Percentiles rank a stretch among this genome's conserved stretches.
These are phyloP conservation scores for Colletotrichum filicis DNA, from an alignment of 2,329 filamentous ascomycete species.

Conservation along the genomic window DNA sequence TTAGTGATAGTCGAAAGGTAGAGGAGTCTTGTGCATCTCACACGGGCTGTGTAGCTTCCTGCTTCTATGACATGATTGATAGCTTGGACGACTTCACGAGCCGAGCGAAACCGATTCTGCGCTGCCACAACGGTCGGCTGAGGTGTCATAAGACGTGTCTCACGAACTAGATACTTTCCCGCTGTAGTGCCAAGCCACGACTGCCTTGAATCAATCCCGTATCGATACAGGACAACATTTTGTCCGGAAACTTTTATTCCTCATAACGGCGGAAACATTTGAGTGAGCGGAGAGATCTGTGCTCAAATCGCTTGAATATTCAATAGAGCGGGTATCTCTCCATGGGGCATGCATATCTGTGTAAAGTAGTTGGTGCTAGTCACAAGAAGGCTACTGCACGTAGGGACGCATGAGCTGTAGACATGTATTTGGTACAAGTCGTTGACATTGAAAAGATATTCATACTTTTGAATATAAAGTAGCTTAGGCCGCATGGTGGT, in stretches of 20 bases:
- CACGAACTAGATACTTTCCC: neutral
- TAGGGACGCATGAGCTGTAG: neutral
- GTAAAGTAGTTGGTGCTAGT: neutral
- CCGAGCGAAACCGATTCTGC: no score
- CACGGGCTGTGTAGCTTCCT: neutral
- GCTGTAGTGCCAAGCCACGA: neutral
- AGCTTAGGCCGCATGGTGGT: neutral
- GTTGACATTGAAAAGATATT: neutral
- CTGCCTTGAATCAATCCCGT: neutral
- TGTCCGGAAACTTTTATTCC: neutral
- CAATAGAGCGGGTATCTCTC: neutral
- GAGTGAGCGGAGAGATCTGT: neutral
- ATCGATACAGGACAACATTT: neutral
- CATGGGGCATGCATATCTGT: neutral
- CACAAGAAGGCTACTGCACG: neutral
- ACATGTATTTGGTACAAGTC: neutral
- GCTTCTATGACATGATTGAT: neutral
- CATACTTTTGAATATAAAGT: neutral
- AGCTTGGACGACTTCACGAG: neutral
- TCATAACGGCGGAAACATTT: neutral
- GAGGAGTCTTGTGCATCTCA: neutral
- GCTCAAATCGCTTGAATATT: neutral
- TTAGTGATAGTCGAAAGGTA: neutral
- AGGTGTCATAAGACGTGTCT: neutral
- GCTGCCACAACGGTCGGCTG: no score